These are phyloP conservation scores for Pseudocercospora vitis DNA, from an alignment of 2,329 filamentous ascomycete genomes.

Conservation along the genomic window DNA sequence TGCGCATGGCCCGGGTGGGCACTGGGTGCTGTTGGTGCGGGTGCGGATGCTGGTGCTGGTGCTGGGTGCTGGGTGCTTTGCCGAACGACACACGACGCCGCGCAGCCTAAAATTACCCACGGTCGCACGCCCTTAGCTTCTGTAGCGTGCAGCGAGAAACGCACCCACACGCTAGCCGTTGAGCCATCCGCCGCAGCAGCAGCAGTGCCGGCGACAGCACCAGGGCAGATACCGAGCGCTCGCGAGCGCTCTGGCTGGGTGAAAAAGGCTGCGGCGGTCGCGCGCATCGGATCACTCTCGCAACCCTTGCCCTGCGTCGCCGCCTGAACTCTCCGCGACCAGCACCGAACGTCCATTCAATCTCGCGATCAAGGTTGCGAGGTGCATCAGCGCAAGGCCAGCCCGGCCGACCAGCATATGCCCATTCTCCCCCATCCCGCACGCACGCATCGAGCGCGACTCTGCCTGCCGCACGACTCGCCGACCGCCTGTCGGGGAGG, in stretches of 20 bases:
- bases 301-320: neutral
- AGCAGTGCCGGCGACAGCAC: neutral
- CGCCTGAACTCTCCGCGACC: neutral
- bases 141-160: neutral
- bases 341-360: neutral
- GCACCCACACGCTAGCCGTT: neutral
- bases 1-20: constrained; percentile 2
- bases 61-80: neutral
- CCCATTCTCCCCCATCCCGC: no score
- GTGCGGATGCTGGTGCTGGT: neutral
- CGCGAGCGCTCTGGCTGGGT: no score
- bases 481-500: constrained; percentile 6
- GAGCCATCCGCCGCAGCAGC: neutral
- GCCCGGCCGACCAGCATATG: neutral
- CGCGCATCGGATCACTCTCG: constrained; percentile 7
- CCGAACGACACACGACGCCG: constrained; percentile 1
- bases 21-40: neutral
- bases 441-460: constrained; percentile 4
- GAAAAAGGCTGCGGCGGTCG: constrained; percentile 6
- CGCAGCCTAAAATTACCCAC: neutral
- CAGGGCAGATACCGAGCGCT: neutral
- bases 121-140: constrained; percentile 2
- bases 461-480: constrained; percentile 1
- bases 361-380: constrained; percentile 6
- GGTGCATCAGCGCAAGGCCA: neutral